These are phyloP conservation scores for Teratosphaeria pseudoeucalypti DNA, from an alignment of 2,329 filamentous ascomycete species.

Conservation along the genomic window DNA sequence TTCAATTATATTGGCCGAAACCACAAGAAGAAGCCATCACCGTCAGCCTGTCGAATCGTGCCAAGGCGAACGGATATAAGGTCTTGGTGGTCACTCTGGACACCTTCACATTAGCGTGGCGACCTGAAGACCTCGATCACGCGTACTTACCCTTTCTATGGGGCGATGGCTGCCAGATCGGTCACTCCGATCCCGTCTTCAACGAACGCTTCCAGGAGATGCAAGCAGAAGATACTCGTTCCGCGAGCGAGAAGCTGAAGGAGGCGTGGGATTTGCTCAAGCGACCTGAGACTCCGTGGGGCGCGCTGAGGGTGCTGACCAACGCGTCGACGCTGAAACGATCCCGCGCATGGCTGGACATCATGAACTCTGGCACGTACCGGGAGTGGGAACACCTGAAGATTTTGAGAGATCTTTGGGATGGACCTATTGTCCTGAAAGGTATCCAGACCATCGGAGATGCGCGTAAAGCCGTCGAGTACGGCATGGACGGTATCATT, in stretches of 20 bases:
- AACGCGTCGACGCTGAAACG: background rate
- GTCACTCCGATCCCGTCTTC: background rate
- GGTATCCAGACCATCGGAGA: constrained; percentile 22
- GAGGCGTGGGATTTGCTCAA: constrained; percentile 33
- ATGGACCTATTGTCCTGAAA: constrained; percentile 15
- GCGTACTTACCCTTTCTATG: constrained; percentile 1
- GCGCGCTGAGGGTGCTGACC: background rate
- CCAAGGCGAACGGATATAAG: constrained; percentile 50
- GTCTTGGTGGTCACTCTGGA: constrained; percentile 63
- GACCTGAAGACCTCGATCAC: constrained; percentile 36
- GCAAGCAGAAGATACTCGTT: constrained; percentile 20
- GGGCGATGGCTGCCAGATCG: constrained; percentile 1
- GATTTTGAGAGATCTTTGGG: constrained; percentile 50
- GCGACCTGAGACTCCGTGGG: constrained; percentile 33
- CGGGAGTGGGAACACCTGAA: constrained; percentile 50
- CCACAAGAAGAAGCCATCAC: constrained; percentile 55
- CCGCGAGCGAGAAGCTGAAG: constrained; percentile 38
- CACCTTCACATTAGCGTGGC: constrained; percentile 58
- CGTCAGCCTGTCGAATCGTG: constrained; percentile 50
- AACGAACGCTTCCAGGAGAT: background rate
- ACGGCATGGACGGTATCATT: constrained; percentile 40
- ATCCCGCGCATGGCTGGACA: constrained; percentile 35
- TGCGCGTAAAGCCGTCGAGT: constrained; percentile 34
- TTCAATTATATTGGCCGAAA: constrained; percentile 65
- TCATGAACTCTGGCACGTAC: constrained; percentile 32